phyloP scores from a whole-genome alignment of 805 yeast genomes.

The Hanseniaspora clermontiae region DNA sequence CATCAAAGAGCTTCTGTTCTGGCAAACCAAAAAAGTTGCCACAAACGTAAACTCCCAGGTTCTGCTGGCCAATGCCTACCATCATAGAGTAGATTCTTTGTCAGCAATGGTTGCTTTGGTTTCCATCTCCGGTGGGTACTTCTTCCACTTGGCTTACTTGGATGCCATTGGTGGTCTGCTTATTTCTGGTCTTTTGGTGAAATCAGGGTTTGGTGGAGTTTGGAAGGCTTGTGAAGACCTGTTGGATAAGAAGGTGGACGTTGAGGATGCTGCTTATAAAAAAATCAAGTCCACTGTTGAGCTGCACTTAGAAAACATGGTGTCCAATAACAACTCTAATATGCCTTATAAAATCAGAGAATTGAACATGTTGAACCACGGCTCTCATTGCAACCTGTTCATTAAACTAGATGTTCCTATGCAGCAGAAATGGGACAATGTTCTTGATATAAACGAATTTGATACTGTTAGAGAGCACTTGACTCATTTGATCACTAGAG shows the following conservation, averaged over 20 bases:
- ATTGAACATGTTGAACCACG: constrained; percentile 41
- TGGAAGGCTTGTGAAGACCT: constrained; percentile 59
- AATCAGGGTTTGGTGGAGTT: constrained; percentile 73
- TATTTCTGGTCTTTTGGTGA: constrained; percentile 69
- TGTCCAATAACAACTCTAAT: constrained; percentile 33
- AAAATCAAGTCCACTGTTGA: constrained; percentile 32
- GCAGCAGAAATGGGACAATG: constrained; percentile 34
- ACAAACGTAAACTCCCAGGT: constrained; percentile 70
- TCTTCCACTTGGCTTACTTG: constrained; percentile 66
- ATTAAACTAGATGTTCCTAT: constrained; percentile 30
- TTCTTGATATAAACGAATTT: constrained; percentile 31
- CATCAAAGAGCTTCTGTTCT: constrained; percentile 78
- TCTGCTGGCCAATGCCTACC: constrained; percentile 95
- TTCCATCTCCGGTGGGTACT: constrained; percentile 75
- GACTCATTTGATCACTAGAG: background rate
- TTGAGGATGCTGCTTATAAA: constrained; percentile 37
- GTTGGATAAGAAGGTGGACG: constrained; percentile 56
- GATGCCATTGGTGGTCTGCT: constrained; percentile 87
- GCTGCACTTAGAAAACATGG: constrained; percentile 25
- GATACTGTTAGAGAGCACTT: constrained; percentile 32
- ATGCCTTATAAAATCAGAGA: constrained; percentile 30
- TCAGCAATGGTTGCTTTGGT: constrained; percentile 83
- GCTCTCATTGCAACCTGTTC: constrained; percentile 40
- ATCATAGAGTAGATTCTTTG: constrained; percentile 85
- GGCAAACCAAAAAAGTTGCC: constrained; percentile 73